Base-by-base conservation (phyloP, 768 basidiomycete genomes). In the Rubroboletus pulcherrimus region DNA sequence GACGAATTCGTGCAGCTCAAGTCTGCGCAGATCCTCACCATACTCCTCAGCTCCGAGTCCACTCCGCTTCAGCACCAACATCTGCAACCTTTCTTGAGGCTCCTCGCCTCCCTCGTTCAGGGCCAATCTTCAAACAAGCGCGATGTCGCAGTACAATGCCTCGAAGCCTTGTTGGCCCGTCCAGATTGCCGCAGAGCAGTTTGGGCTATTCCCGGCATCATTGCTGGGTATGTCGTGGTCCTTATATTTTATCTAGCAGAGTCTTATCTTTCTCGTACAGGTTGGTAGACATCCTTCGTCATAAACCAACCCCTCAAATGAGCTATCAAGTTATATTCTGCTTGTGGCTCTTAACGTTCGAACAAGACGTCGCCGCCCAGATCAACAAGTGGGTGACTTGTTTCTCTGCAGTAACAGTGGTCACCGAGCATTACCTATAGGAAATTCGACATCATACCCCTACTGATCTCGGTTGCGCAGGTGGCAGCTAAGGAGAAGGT, bases 1-100 rank as follows among this genome's bases (percentile, higher is more conserved):
- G 97, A 98, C 69, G 95, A 98, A 68, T 98, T 97, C 61, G 86
- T 92, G n/a, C 92, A 95, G 65, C 78, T 98, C 54, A 97, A 95
- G 67, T 79, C 89, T 11, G 81, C 89, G 0, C 90, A 96, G 66
- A 89, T 98, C 59, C 75, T 97, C 43, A 93, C 94, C 1, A 80
- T 95, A 34, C 80, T 98, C 24, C 81, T 96, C 37, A 85, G 84
- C 61, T 78, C 80, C 56, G 81, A 83, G 64, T 67, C 77, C 5
- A 71, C 77, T 1, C 75, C 75, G 10, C 72, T 83, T 26, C 78
- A 76, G 53, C 68, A 74, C 11, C 77, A 81, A 21, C 79, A 86
- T 44, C 71, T 90, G 21, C 75, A 77, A 33, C 79, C 84, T 8
- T 85, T 91, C 66, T 66, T 91, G 26, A 77, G 66, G 56, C 77